Evolutionary conservation across 768 basidiomycete species (phyloP).

Genomic region (Cytidiella melzeri): DNA sequence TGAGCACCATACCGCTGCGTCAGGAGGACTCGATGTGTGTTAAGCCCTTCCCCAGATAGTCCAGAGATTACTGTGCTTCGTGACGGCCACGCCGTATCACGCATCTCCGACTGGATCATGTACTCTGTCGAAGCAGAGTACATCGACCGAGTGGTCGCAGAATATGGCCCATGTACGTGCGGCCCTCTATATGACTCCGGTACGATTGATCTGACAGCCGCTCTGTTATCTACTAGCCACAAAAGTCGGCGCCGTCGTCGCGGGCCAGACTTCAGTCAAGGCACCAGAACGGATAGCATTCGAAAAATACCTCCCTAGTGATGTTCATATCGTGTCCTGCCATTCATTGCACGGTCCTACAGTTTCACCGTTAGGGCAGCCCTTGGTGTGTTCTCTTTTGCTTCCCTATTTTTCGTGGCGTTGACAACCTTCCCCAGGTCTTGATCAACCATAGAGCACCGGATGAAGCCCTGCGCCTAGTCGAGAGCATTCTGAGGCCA

Average conservation of each 20-base stretch:
- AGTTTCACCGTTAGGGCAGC: constrained; percentile 84
- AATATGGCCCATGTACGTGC: constrained; percentile 86
- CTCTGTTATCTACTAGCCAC: constrained; percentile 50
- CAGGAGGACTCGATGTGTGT: neutral
- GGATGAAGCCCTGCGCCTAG: constrained; percentile 62
- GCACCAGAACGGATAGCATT: constrained; percentile 89
- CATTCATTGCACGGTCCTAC: constrained; percentile 94
- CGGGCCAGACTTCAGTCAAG: constrained; percentile 96
- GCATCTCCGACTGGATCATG: constrained; percentile 88
- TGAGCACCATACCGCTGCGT: constrained; percentile 20
- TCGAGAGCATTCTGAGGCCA: constrained; percentile 76
- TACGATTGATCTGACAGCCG: neutral
- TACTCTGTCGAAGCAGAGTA: constrained; percentile 94
- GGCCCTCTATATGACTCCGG: neutral
- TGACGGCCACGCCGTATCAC: constrained; percentile 86
- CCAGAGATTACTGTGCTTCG: constrained; percentile 60
- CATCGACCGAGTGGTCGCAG: constrained; percentile 74
- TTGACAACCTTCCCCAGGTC: constrained; percentile 43
- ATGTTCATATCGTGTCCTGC: constrained; percentile 85
- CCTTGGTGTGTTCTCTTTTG: constrained; percentile 54
- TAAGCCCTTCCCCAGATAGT: constrained; percentile 29
- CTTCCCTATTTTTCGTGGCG: neutral
- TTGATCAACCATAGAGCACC: constrained; percentile 83
- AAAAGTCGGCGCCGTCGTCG: constrained; percentile 85
- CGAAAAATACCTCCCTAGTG: constrained; percentile 78